Conservation (phyloP, 1,284 basidiomycete genomes). For the Boletus smithii region DNA sequence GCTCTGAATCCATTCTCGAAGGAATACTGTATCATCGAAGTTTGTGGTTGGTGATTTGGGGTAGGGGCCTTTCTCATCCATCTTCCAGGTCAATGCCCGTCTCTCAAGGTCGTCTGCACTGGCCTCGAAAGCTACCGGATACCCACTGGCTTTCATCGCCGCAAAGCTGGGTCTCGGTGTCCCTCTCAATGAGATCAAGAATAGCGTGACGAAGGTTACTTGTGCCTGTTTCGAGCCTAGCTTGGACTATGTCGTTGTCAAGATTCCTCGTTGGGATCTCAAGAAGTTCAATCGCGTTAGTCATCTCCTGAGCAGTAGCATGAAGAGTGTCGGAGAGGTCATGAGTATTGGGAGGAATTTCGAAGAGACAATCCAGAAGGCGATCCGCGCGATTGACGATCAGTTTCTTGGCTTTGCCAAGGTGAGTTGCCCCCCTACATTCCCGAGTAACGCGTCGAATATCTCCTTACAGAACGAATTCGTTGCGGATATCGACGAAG, state of each 20-base stretch:
- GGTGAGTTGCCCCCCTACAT: constrained; percentile 41
- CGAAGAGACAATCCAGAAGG: constrained; percentile 98
- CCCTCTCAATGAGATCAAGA: constrained; percentile 96
- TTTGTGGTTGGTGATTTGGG: constrained; percentile 27
- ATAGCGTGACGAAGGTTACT: constrained; percentile 95
- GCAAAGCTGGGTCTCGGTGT: constrained; percentile 97
- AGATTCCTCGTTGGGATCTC: constrained; percentile 98
- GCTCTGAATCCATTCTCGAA: constrained; percentile 93
- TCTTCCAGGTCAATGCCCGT: constrained; percentile 90
- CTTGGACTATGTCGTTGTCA: constrained; percentile 96
- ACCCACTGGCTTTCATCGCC: constrained; percentile 97
- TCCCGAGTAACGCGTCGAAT: not conserved
- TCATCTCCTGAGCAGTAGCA: constrained; percentile 83
- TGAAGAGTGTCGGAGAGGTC: constrained; percentile 99
- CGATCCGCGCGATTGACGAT: constrained; percentile 94
- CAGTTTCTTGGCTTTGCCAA: constrained; percentile 90
- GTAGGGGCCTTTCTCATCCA: constrained; percentile 1
- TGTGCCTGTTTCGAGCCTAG: constrained; percentile 98
- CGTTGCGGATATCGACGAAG: constrained; percentile 82
- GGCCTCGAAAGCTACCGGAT: constrained; percentile 97
- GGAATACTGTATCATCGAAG: constrained; percentile 99
- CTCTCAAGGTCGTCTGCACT: constrained; percentile 96
- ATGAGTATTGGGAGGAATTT: constrained; percentile 99
- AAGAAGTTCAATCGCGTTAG: constrained; percentile 97
- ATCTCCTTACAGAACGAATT: constrained; percentile 63